Conservation (phyloP, 495 filamentous ascomycete species). For the Neurospora tetrasperma region DNA sequence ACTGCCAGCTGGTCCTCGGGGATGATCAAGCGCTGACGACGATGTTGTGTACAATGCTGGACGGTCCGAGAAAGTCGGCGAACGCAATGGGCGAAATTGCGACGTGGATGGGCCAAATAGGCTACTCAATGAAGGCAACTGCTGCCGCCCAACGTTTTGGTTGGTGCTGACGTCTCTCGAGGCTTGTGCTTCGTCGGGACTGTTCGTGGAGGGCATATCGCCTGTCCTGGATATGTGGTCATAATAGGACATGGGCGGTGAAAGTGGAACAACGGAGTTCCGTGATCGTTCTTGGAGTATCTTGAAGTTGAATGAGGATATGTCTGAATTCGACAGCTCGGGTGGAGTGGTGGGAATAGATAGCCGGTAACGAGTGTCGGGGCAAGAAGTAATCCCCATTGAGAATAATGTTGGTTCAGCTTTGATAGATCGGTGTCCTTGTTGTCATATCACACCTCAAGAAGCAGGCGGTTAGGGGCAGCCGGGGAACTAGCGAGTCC, state of each 20-base stretch:
- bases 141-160: slow-evolving; percentile 27
- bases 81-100: slow-evolving; percentile 29
- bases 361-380: slow-evolving; percentile 35
- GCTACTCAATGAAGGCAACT: slow-evolving; percentile 44
- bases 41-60: slow-evolving; percentile 26
- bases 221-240: slow-evolving; percentile 30
- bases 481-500: not conserved
- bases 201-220: slow-evolving; percentile 32
- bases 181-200: slow-evolving; percentile 20
- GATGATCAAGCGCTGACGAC: slow-evolving; percentile 34
- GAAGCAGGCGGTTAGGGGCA: not conserved
- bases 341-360: slow-evolving; percentile 34
- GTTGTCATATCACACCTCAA: slow-evolving; percentile 13
- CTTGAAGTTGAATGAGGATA: slow-evolving; percentile 27
- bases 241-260: slow-evolving; percentile 45
- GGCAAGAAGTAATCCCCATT: slow-evolving; percentile 38
- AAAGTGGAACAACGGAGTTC: slow-evolving; percentile 26
- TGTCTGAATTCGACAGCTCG: slow-evolving; percentile 33
- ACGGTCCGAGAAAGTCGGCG: slow-evolving; percentile 32
- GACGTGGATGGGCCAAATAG: slow-evolving; percentile 36
- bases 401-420: slow-evolving; percentile 22
- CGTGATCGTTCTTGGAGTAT: slow-evolving; percentile 31
- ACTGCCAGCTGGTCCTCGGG: slow-evolving; percentile 15
- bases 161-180: slow-evolving; percentile 23
- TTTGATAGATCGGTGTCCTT: slow-evolving; percentile 8